Evolutionary conservation across 257 asterid genomes (phyloP).

Genomic region (Solanum bukasovii): DNA sequence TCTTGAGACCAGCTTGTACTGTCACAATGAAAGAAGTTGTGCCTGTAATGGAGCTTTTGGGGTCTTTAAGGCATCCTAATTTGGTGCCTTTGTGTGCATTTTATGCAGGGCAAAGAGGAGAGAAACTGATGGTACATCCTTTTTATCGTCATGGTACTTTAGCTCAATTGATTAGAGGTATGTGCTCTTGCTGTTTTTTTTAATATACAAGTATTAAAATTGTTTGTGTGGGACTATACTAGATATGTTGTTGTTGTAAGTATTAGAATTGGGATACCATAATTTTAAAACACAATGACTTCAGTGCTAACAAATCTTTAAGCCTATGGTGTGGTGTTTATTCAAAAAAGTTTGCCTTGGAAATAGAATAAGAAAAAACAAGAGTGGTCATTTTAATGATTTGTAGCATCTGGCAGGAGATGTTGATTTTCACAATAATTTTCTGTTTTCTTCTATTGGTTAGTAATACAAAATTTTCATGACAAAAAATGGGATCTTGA

Average conservation of each 20-base stretch:
- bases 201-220: background rate
- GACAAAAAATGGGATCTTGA: background rate
- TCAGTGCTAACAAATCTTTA: background rate
- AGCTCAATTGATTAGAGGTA: conserved; percentile 73
- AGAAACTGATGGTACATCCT: conserved; percentile 81
- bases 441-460: background rate
- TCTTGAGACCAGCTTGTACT: conserved; percentile 89
- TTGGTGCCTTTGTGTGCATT: conserved; percentile 77
- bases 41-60: conserved; percentile 56
- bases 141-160: conserved; percentile 54
- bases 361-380: background rate
- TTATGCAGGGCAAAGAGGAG: conserved; percentile 80
- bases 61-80: conserved; percentile 64
- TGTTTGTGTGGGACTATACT: background rate
- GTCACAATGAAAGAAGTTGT: conserved; percentile 54
- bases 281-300: background rate
- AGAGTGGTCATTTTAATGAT: background rate
- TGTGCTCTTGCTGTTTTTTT: background rate
- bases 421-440: background rate
- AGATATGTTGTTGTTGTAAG: no score
- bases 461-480: background rate
- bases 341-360: background rate
- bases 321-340: background rate
- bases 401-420: background rate
- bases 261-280: background rate